A percentile compares a stretch with the other conserved stretches of the same genome.
Conservation (phyloP, 164 flowering plant species). For the Akebia trifoliata region DNA sequence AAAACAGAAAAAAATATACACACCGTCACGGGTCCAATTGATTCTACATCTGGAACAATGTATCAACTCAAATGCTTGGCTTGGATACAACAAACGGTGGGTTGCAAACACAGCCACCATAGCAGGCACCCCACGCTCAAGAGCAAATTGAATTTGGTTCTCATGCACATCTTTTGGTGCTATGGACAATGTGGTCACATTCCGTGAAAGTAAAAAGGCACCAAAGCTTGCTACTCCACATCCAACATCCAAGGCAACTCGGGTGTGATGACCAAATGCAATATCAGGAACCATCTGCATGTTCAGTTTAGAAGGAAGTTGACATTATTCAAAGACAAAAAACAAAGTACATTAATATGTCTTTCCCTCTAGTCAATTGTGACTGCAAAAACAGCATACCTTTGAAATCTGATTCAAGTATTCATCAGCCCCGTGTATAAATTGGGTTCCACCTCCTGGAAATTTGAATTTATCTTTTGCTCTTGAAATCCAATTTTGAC, state of each 20-base stretch:
- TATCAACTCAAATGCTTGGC: conserved; percentile 79
- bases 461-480: conserved; percentile 77
- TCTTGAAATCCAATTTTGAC: conserved; percentile 87
- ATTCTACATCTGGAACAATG: conserved; percentile 81
- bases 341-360: neutral
- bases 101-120: conserved; percentile 70
- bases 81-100: conserved; percentile 56
- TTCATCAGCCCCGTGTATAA: conserved; percentile 91
- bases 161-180: conserved; percentile 84
- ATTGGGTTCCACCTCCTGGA: conserved; percentile 99
- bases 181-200: conserved; percentile 61
- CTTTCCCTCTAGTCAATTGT: neutral
- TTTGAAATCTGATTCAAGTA: conserved; percentile 83
- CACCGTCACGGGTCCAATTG: conserved; percentile 82
- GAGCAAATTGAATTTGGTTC: conserved; percentile 77
- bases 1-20: conserved; percentile 10
- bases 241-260: conserved; percentile 64
- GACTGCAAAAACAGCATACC: conserved; percentile 34
- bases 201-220: conserved; percentile 53
- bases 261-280: conserved; percentile 52
- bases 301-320: conserved; percentile 4
- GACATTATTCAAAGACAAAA: too few species aligned
- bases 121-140: conserved; percentile 84
- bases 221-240: conserved; percentile 92
- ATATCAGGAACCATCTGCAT: conserved; percentile 69